Conservation (phyloP, 805 yeast species). For the Candida odintsovae region DNA sequence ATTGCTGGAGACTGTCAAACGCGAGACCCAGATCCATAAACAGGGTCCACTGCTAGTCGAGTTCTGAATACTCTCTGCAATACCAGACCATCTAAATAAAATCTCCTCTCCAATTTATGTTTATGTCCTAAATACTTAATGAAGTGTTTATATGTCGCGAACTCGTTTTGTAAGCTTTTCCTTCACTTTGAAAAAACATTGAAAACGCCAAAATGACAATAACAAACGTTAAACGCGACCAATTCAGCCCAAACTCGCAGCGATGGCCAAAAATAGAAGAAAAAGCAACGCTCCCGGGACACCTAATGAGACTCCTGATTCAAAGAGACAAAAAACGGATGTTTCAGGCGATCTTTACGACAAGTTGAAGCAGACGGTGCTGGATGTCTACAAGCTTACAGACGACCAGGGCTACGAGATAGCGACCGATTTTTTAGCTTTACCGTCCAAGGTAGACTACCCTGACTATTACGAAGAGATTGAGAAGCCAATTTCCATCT, state of each 20-base stretch:
- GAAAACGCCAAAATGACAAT: not conserved
- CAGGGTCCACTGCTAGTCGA: slow-evolving; percentile 19
- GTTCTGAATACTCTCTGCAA: not conserved
- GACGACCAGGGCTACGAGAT: slow-evolving; percentile 28
- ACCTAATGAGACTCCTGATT: not conserved
- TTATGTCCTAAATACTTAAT: not conserved
- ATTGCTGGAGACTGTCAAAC: slow-evolving; percentile 9
- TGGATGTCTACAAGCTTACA: slow-evolving; percentile 27
- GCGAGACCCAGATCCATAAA: slow-evolving; percentile 9
- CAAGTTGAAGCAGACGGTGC: slow-evolving; percentile 29
- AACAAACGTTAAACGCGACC: not conserved
- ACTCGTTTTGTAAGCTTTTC: not conserved
- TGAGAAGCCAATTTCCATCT: slow-evolving; percentile 64
- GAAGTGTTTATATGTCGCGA: not conserved
- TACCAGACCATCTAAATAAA: no score
- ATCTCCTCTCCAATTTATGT: not conserved
- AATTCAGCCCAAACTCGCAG: slow-evolving; percentile 1
- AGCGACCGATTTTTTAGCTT: slow-evolving; percentile 50
- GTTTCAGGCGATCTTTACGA: slow-evolving; percentile 17
- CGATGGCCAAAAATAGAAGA: slow-evolving; percentile 16
- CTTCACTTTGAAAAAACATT: not conserved
- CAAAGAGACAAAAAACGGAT: slow-evolving; percentile 15
- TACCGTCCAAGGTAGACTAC: slow-evolving; percentile 69
- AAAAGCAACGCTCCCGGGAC: slow-evolving; percentile 3
- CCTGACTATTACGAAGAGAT: slow-evolving; percentile 76